phyloP scores from a whole-genome alignment of 2,329 filamentous ascomycete species.

The Colletotrichum karsti region DNA sequence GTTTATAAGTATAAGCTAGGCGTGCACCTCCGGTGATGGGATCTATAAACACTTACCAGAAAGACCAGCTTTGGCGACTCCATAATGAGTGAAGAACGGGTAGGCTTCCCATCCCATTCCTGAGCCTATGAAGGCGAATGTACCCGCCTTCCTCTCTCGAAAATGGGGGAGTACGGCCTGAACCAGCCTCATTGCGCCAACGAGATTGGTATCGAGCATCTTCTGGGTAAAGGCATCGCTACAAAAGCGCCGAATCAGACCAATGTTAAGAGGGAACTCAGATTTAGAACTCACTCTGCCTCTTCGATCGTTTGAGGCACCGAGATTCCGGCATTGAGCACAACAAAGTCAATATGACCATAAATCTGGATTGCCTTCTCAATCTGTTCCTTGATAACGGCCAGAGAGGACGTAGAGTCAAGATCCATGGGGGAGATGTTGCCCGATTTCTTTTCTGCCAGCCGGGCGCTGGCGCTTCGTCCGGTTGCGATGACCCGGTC shows the following conservation, averaged over 20 bases:
- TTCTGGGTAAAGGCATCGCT: conserved; percentile 37
- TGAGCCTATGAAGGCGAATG: conserved; percentile 40
- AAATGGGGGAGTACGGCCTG: conserved; percentile 38
- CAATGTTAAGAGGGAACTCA: background rate
- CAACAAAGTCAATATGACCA: conserved; percentile 49
- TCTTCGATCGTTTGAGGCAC: conserved; percentile 39
- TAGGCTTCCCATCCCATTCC: conserved; percentile 17
- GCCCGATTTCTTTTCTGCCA: conserved; percentile 45
- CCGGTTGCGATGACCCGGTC: conserved; percentile 56
- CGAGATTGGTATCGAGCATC: conserved; percentile 37
- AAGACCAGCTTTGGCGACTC: conserved; percentile 35
- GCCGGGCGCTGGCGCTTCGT: conserved; percentile 52
- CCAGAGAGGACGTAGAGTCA: conserved; percentile 35
- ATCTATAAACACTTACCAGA: background rate
- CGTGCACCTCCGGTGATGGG: no score
- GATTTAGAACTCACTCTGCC: conserved; percentile 35
- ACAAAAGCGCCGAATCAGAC: no score
- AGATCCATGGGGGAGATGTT: conserved; percentile 47
- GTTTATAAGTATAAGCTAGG: no score
- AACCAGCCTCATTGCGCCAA: conserved; percentile 35
- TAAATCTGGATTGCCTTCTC: conserved; percentile 46
- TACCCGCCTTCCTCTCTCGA: conserved; percentile 33
- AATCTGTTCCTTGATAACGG: conserved; percentile 46
- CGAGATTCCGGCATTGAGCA: conserved; percentile 32
- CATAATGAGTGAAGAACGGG: conserved; percentile 36